Conservation (phyloP, 345 rosid genomes). For the Dimocarpus longan region DNA sequence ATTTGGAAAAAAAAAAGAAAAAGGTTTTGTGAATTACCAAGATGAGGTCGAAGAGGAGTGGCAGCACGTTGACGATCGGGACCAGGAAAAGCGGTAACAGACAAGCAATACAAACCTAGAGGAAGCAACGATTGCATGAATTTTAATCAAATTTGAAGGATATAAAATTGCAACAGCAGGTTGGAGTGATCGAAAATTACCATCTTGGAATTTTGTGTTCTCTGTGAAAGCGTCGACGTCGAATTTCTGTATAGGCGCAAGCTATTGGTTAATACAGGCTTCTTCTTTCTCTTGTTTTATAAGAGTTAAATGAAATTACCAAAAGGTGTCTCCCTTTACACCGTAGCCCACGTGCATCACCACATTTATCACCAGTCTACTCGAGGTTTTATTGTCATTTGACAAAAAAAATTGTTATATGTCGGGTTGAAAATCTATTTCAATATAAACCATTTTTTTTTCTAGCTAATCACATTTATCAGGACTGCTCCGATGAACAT, state of each 20-base stretch:
- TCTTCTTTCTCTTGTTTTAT: not conserved
- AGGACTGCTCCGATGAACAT: too few species aligned
- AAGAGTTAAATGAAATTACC: too few species aligned
- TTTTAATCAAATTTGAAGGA: conserved; percentile 1
- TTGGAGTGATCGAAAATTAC: conserved; percentile 7
- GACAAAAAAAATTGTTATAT: too few species aligned
- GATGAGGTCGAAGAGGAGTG: conserved; percentile 61
- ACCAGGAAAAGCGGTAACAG: conserved; percentile 88
- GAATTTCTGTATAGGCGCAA: not conserved
- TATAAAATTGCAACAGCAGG: not conserved
- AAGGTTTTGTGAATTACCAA: conserved; percentile 43
- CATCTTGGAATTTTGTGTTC: conserved; percentile 12
- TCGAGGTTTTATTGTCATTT: too few species aligned
- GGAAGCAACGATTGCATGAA: not conserved
- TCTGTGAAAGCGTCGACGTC: not conserved
- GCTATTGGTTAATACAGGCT: not conserved
- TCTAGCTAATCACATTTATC: too few species aligned
- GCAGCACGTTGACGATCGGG: conserved; percentile 84
- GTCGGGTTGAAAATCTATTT: too few species aligned
- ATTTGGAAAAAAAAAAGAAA: not conserved
- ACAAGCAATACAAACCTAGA: conserved; percentile 86
- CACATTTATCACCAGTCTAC: too few species aligned
- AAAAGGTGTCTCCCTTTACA: not conserved
- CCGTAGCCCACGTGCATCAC: not conserved
- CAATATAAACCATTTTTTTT: too few species aligned